phyloP scores from a whole-genome alignment of 164 flowering plant genomes.

The Sedum album region DNA sequence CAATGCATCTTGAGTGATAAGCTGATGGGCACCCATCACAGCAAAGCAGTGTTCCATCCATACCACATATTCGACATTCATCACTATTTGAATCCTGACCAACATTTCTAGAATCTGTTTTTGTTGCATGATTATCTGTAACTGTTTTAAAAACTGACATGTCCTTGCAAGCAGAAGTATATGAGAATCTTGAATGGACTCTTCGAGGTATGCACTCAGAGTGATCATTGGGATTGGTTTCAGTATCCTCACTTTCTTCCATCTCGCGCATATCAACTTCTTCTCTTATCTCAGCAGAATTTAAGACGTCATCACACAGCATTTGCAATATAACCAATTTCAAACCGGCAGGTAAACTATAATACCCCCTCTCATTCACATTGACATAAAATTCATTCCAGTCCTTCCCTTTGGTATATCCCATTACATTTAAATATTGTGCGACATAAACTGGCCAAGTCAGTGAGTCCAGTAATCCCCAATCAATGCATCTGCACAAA shows the following conservation, averaged over 20 bases:
- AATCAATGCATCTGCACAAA: constrained; percentile 60
- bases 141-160: constrained; percentile 28
- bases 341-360: constrained; percentile 41
- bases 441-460: constrained; percentile 82
- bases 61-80: constrained; percentile 93
- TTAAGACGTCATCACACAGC: constrained; percentile 75
- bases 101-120: constrained; percentile 24
- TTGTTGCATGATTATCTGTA: constrained; percentile 23
- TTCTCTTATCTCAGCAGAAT: constrained; percentile 62
- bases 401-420: constrained; percentile 37
- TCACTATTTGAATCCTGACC: constrained; percentile 70
- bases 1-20: constrained; percentile 91
- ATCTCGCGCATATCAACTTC: constrained; percentile 73
- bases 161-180: constrained; percentile 60
- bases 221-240: constrained; percentile 19
- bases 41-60: constrained; percentile 93
- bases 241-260: constrained; percentile 54
- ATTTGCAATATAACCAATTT: constrained; percentile 71
- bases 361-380: constrained; percentile 56
- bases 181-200: constrained; percentile 63
- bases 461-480: constrained; percentile 78
- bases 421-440: constrained; percentile 61
- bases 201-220: constrained; percentile 49
- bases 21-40: constrained; percentile 99
- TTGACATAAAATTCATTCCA: constrained; percentile 53